phyloP scores from a whole-genome alignment of 2,329 filamentous ascomycete genomes.

The Metarhizium robertsii region DNA sequence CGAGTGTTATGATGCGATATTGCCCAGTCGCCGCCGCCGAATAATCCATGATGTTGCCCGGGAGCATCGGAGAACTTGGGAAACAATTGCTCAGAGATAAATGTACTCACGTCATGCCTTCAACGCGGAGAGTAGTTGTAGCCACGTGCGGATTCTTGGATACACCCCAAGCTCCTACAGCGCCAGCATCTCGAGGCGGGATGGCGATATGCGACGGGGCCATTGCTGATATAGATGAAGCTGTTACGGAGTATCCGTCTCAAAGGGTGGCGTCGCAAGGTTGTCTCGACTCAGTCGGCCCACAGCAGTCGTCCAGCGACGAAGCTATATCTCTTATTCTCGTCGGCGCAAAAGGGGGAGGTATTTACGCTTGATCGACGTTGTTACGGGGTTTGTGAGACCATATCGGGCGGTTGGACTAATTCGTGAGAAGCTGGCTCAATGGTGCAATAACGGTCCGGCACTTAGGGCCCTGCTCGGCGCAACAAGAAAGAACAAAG shows the following conservation, averaged over 20 bases:
- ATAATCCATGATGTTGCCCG: slow-evolving; percentile 15
- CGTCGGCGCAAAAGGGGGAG: neutral
- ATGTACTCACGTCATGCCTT: slow-evolving; percentile 65
- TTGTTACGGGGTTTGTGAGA: slow-evolving; percentile 4
- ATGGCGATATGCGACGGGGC: slow-evolving; percentile 41
- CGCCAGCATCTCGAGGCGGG: slow-evolving; percentile 29
- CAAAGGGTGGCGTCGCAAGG: neutral
- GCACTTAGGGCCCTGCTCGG: neutral
- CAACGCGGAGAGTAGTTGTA: slow-evolving; percentile 83
- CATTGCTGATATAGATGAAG: slow-evolving; percentile 25
- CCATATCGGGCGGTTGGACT: neutral
- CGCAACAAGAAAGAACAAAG: neutral
- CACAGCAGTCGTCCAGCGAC: neutral
- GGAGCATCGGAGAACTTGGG: neutral
- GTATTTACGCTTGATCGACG: neutral
- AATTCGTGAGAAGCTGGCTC: slow-evolving; percentile 2
- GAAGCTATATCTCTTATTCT: neutral
- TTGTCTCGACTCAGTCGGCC: neutral
- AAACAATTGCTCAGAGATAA: neutral
- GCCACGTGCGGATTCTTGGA: slow-evolving; percentile 56
- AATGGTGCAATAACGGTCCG: slow-evolving; percentile 3
- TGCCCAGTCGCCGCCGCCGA: slow-evolving; percentile 15
- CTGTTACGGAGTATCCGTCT: neutral
- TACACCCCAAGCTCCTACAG: slow-evolving; percentile 10
- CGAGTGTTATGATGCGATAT: slow-evolving; percentile 16